Evolutionary conservation across 192 early-diverging fungal species (phyloP), one percentile per base, ranked within the genome.

Genomic region (Umbelopsis sp.): DNA sequence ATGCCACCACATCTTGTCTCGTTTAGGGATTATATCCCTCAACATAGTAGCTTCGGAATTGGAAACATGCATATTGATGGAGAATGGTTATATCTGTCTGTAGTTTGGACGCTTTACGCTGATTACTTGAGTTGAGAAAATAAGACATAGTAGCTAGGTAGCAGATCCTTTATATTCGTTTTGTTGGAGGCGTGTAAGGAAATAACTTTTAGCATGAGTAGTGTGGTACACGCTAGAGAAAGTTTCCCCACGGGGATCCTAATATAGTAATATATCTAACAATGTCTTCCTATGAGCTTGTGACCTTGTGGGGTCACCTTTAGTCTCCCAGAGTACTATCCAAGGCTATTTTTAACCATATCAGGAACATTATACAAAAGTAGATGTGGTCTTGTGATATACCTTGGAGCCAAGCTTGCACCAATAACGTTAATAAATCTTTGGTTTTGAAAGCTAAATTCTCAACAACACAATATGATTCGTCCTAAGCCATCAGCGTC

Each of bases 1-100:
- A 66, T 66, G 65, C 65, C 65, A 66, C 65, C 65, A 66, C 65
- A 66, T 16, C 0, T 66, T 66, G 65, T 14, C 7, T n/a, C 65
- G 26, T 11, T 66, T 66, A 4, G 65, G 65, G 17, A 41, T 38
- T 0, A 66, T 32, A 1, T 66, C 65, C 21, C 65, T 66, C 17
- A 66, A 25, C 65, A 66, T 34, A 44, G 65, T 66, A 44, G 34
- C 41, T 12, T 65, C 62, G 2, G 16, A 11, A 22, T 5, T 43
- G 17, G 62, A 21, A 32, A 14, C 17, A 21, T 38, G 4, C 34
- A 44, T 66, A 34, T 66, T 41, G 17, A 20, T 66, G 4, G 41
- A 41, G 65, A 41, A 36, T 21, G 34, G 3, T 12, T 20, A 32
- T 0, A 36, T 66, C 5, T 1, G 65, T 38, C 36, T n/a, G 14